Evolutionary conservation across 2,329 filamentous ascomycete genomes (phyloP).

Genomic region (Thielaviopsis populi): DNA sequence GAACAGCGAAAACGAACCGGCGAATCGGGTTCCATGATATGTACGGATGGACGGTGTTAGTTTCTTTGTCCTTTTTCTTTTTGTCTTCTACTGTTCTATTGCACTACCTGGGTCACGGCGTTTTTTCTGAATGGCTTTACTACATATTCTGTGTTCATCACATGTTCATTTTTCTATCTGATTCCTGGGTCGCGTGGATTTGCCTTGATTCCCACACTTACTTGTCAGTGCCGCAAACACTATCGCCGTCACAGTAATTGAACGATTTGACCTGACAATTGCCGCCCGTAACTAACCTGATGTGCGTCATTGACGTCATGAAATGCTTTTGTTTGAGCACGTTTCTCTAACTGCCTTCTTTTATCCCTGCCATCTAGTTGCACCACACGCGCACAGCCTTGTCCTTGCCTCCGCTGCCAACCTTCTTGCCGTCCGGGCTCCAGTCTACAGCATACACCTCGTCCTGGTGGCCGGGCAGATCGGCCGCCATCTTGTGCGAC

Average conservation of each 20-base stretch:
- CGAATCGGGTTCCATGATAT: neutral
- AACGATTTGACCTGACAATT: too few species aligned
- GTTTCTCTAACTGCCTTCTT: neutral
- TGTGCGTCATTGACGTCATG: neutral
- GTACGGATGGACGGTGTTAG: conserved; percentile 6
- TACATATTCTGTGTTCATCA: conserved; percentile 15
- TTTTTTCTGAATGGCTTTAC: conserved; percentile 17
- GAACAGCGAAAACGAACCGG: neutral
- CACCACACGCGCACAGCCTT: conserved; percentile 58
- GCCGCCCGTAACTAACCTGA: neutral
- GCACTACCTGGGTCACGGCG: conserved; percentile 17
- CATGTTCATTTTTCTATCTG: conserved; percentile 9
- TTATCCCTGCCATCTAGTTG: conserved; percentile 30
- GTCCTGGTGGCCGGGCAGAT: conserved; percentile 80
- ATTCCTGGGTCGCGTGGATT: conserved; percentile 2
- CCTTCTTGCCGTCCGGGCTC: conserved; percentile 77
- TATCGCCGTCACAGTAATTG: neutral
- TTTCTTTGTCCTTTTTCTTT: conserved; percentile 15
- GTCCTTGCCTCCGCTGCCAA: conserved; percentile 86
- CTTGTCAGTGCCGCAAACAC: neutral
- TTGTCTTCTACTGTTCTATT: conserved; percentile 16
- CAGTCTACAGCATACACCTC: conserved; percentile 92
- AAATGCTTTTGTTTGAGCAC: neutral
- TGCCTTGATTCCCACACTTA: neutral
- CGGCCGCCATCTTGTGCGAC: conserved; percentile 62